phyloP scores from a whole-genome alignment of 306 rosid genomes.

The Phaseolus lunatus region DNA sequence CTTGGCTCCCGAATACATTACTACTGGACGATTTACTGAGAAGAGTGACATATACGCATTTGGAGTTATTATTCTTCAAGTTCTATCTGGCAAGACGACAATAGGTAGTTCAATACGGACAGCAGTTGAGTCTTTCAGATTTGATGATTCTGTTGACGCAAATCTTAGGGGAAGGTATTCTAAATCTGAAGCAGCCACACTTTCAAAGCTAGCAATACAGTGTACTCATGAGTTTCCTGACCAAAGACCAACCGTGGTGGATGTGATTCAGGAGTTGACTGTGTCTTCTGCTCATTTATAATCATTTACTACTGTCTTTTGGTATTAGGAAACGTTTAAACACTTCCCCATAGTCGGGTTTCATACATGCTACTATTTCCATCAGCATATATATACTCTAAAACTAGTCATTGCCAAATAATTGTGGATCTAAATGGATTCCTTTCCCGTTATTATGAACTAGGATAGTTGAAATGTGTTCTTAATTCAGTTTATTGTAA shows the following conservation, averaged over 20 bases:
- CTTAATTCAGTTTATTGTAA: conserved; percentile 28
- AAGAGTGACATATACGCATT: conserved; percentile 94
- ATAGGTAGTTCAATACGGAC: conserved; percentile 61
- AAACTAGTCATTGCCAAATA: conserved; percentile 19
- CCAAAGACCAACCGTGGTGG: conserved; percentile 69
- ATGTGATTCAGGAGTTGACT: conserved; percentile 64
- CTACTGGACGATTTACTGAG: conserved; percentile 88
- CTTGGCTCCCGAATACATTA: conserved; percentile 92
- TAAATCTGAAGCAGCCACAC: conserved; percentile 66
- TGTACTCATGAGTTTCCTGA: conserved; percentile 81
- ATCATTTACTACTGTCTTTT: conserved; percentile 27
- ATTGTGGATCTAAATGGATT: conserved; percentile 28
- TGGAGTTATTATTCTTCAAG: conserved; percentile 87
- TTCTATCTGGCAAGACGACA: conserved; percentile 67
- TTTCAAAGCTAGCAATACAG: conserved; percentile 64
- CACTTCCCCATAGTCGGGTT: conserved; percentile 2
- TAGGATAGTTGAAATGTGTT: conserved; percentile 26
- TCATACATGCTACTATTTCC: conserved; percentile 27
- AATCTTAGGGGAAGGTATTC: conserved; percentile 63
- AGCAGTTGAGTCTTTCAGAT: conserved; percentile 59
- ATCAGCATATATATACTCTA: conserved; percentile 11
- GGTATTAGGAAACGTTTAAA: conserved; percentile 7
- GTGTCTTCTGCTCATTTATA: conserved; percentile 39
- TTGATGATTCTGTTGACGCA: conserved; percentile 70
- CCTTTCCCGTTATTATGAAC: neutral